Percentiles rank a stretch among this genome's conserved stretches.
Conservation (phyloP, 306 rosid species). For the Erythrophleum fordii region DNA sequence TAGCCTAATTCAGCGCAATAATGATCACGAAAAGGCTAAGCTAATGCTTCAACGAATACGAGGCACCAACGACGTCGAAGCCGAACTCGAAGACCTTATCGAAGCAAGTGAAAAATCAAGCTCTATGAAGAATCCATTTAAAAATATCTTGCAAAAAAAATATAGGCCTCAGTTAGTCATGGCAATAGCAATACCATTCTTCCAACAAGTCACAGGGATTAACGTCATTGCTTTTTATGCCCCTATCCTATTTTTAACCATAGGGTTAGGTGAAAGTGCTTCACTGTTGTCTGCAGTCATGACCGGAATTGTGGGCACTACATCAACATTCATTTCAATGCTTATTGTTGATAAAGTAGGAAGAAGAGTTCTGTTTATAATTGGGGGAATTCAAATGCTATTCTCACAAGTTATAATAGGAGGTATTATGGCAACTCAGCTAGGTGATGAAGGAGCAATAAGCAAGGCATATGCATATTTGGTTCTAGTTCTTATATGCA, state of each 20-base stretch:
- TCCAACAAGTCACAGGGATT: slow-evolving; percentile 75
- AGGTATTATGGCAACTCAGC: slow-evolving; percentile 51
- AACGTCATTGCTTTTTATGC: slow-evolving; percentile 70
- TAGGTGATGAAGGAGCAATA: slow-evolving; percentile 63
- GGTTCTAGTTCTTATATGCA: slow-evolving; percentile 53
- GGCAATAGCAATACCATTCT: slow-evolving; percentile 70
- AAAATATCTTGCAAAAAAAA: slow-evolving; percentile 50
- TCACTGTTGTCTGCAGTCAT: slow-evolving; percentile 55
- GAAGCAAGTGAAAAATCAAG: slow-evolving; percentile 48
- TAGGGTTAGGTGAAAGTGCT: slow-evolving; percentile 69
- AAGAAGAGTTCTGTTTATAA: slow-evolving; percentile 56
- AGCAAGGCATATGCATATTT: slow-evolving; percentile 51
- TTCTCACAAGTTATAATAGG: slow-evolving; percentile 59
- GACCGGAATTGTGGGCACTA: slow-evolving; percentile 52
- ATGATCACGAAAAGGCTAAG: slow-evolving; percentile 37
- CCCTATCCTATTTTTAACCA: slow-evolving; percentile 55
- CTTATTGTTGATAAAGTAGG: slow-evolving; percentile 70
- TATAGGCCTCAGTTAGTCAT: slow-evolving; percentile 72
- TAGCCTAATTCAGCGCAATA: slow-evolving; percentile 45
- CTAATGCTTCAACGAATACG: slow-evolving; percentile 50
- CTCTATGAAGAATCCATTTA: slow-evolving; percentile 52
- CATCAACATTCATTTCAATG: slow-evolving; percentile 67
- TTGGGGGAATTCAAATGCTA: slow-evolving; percentile 71
- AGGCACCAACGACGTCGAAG: slow-evolving; percentile 55
- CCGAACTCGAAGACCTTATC: slow-evolving; percentile 62